Percentiles rank a stretch among this genome's conserved stretches.
These are phyloP conservation scores for Eucalyptus globulus DNA, from an alignment of 345 rosid species.

Conservation along the genomic window DNA sequence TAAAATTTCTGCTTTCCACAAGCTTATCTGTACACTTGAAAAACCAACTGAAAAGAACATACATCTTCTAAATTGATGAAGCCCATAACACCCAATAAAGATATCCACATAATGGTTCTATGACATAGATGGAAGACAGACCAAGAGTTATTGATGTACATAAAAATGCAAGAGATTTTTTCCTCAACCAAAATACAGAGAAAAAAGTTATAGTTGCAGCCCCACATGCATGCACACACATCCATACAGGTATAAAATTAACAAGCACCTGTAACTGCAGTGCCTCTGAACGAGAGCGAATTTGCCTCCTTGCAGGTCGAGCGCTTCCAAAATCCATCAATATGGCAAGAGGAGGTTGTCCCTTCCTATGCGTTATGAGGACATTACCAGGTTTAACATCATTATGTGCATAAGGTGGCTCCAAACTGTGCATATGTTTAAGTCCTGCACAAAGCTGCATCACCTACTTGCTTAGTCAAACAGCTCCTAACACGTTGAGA, in stretches of 20 bases:
- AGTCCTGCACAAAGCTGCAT: constrained; percentile 94
- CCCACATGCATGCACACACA: background rate
- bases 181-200: background rate
- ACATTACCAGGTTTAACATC: constrained; percentile 98
- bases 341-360: constrained; percentile 73
- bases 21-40: background rate
- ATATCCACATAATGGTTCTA: background rate
- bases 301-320: constrained; percentile 78
- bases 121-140: background rate
- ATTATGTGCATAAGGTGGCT: constrained; percentile 97
- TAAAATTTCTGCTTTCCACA: background rate
- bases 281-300: constrained; percentile 88
- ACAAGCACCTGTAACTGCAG: constrained; percentile 74
- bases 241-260: background rate
- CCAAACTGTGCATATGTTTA: constrained; percentile 86
- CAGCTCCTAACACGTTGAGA: background rate
- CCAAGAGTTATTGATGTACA: background rate
- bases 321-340: constrained; percentile 99
- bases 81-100: background rate
- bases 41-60: background rate
- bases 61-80: background rate
- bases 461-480: constrained; percentile 2
- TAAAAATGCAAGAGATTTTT: background rate
- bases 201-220: background rate
- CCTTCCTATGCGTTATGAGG: constrained; percentile 67